Conservation (phyloP, 257 asterid genomes). For the Anisodus acutangulus region DNA sequence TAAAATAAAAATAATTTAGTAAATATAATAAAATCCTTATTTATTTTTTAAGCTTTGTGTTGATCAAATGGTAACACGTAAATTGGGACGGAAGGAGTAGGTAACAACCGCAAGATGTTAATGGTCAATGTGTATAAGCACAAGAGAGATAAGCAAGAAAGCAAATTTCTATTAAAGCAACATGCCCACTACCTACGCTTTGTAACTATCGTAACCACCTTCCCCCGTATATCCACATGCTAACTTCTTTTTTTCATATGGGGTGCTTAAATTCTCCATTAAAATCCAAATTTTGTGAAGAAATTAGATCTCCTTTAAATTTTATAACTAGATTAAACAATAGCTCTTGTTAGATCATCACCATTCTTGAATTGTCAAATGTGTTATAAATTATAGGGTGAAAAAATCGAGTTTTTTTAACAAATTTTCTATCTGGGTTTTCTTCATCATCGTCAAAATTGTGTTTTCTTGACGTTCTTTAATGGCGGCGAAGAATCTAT, state of each 20-base stretch:
- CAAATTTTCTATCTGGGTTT: background rate
- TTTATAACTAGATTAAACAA: background rate
- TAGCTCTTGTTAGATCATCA: too few relatives aligned
- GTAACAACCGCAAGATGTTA: background rate
- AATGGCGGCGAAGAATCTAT: slow-evolving; percentile 77
- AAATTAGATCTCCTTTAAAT: background rate
- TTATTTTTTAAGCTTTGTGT: too few relatives aligned
- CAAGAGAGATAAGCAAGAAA: background rate
- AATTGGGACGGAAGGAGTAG: too few relatives aligned
- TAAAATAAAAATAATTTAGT: too few relatives aligned
- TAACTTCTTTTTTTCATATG: background rate
- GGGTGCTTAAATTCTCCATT: background rate
- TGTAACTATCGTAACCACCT: slow-evolving; percentile 5
- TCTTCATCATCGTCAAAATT: background rate
- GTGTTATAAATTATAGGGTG: background rate
- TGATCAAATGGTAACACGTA: background rate
- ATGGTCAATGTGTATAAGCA: background rate
- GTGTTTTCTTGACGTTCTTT: background rate
- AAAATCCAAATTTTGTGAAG: background rate
- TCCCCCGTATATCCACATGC: background rate
- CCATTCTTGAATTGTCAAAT: background rate
- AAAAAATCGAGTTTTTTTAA: background rate
- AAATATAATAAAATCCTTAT: too few relatives aligned
- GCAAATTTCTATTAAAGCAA: background rate
- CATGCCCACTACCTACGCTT: background rate